Conservation (phyloP, 805 yeast genomes). For the Candida stauntonica region DNA sequence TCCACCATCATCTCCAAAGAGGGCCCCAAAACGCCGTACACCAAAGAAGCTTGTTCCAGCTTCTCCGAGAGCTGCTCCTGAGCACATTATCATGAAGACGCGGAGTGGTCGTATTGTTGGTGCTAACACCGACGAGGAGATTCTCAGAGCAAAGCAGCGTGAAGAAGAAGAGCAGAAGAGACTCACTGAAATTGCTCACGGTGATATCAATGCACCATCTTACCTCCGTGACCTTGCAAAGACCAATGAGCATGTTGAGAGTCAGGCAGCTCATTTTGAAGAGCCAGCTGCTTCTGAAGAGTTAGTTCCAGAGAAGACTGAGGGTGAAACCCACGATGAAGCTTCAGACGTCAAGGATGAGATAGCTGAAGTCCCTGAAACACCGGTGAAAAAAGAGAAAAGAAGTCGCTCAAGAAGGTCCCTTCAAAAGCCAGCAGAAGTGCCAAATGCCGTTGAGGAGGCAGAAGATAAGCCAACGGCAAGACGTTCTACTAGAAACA, state of each 20-base stretch:
- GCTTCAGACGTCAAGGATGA: too few relatives aligned
- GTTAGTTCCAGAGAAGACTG: too few relatives aligned
- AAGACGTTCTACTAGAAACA: conserved; percentile 1
- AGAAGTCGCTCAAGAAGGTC: too few relatives aligned
- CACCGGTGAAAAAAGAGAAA: too few relatives aligned
- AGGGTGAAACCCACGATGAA: too few relatives aligned
- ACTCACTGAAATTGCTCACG: conserved; percentile 22
- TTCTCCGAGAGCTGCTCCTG: too few relatives aligned
- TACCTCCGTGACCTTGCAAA: conserved; percentile 13
- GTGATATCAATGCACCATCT: conserved; percentile 7
- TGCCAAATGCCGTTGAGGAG: neutral
- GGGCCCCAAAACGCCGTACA: too few relatives aligned
- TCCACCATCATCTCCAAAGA: too few relatives aligned
- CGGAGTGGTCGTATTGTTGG: conserved; percentile 30
- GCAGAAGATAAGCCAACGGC: neutral
- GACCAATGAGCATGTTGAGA: conserved; percentile 15
- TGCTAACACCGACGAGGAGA: conserved; percentile 25
- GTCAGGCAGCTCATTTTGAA: conserved; percentile 3
- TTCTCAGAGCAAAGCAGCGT: conserved; percentile 20
- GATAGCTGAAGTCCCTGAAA: too few relatives aligned
- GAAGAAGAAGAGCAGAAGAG: conserved; percentile 20
- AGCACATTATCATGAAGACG: conserved; percentile 27
- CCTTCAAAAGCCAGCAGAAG: too few relatives aligned
- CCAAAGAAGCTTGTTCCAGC: too few relatives aligned
- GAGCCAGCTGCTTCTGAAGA: too few relatives aligned